A percentile compares a stretch with the other conserved stretches of the same genome.
Evolutionary conservation across 1,284 basidiomycete genomes (phyloP).

Genomic region (Macrocystidia cucumis): DNA sequence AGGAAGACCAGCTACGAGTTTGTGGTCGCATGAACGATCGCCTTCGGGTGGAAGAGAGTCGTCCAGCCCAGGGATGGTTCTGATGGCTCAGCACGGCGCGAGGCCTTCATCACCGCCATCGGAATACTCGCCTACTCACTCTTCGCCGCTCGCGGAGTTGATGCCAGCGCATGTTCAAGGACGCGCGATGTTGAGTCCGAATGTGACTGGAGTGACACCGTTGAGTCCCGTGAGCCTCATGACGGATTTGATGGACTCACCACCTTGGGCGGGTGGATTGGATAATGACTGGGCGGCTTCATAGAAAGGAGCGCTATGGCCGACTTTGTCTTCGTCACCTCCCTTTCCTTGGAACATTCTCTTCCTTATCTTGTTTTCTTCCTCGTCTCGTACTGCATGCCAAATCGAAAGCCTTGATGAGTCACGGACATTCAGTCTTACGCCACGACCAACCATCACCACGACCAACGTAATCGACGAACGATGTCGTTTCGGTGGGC

Average conservation of each 20-base stretch:
- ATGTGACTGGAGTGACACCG: constrained; percentile 10
- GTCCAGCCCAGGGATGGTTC: background rate
- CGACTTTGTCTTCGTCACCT: too few relatives aligned
- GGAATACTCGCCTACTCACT: background rate
- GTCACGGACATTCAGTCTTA: too few relatives aligned
- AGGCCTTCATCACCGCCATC: background rate
- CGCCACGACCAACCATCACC: too few relatives aligned
- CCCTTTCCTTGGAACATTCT: too few relatives aligned
- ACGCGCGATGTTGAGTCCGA: constrained; percentile 7
- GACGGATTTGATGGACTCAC: constrained; percentile 12
- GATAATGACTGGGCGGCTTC: constrained; percentile 13
- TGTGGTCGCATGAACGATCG: background rate
- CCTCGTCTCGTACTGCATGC: too few relatives aligned
- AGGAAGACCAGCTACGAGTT: too few relatives aligned
- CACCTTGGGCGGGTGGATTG: constrained; percentile 14
- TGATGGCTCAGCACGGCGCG: background rate
- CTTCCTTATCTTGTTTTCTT: too few relatives aligned
- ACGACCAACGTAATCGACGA: too few relatives aligned
- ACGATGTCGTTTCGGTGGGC: too few relatives aligned
- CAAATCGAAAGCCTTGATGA: too few relatives aligned
- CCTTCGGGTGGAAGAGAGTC: background rate
- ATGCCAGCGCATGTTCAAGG: constrained; percentile 8
- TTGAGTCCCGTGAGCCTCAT: constrained; percentile 10
- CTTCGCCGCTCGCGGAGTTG: constrained; percentile 3
- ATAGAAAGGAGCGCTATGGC: too few relatives aligned